Evolutionary conservation across 352 stramenopile genomes (phyloP).

Genomic region (Globisporangium middletonii): DNA sequence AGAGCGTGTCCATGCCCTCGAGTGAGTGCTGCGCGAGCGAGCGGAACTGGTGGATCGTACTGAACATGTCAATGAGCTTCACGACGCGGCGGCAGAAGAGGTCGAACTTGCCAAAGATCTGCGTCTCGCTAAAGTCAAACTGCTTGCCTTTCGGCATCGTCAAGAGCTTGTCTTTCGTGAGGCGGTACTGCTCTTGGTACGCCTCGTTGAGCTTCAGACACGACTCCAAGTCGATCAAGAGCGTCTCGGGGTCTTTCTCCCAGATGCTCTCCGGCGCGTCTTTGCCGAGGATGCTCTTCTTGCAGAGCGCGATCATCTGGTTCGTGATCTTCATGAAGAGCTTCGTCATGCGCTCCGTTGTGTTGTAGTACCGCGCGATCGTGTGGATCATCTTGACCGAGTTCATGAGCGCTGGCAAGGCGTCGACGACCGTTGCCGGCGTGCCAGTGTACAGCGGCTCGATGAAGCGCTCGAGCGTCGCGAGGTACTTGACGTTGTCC

Average conservation of each 20-base stretch:
- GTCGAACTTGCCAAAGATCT: constrained; percentile 91
- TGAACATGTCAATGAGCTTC: constrained; percentile 91
- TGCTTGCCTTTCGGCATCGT: constrained; percentile 89
- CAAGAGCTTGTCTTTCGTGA: constrained; percentile 86
- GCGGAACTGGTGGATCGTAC: constrained; percentile 90
- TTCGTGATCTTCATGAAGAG: constrained; percentile 91
- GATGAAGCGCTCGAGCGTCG: constrained; percentile 82
- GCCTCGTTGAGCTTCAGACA: constrained; percentile 86
- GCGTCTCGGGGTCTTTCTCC: constrained; percentile 62
- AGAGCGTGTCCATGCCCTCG: constrained; percentile 85
- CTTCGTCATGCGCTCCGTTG: constrained; percentile 87
- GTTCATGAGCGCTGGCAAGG: constrained; percentile 85
- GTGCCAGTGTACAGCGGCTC: constrained; percentile 72
- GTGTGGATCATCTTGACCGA: constrained; percentile 90
- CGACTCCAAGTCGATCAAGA: constrained; percentile 62
- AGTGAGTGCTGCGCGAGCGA: constrained; percentile 85
- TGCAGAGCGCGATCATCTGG: constrained; percentile 85
- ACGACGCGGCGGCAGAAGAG: constrained; percentile 86
- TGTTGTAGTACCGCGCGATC: constrained; percentile 88
- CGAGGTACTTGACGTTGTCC: constrained; percentile 84
- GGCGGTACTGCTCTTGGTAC: constrained; percentile 88
- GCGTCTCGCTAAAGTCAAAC: constrained; percentile 88
- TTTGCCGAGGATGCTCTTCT: constrained; percentile 52
- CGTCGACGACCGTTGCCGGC: constrained; percentile 56
- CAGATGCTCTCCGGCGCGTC: constrained; percentile 62